Conservation (phyloP, 495 filamentous ascomycete genomes). For the Penicillium atrosanguineum region DNA sequence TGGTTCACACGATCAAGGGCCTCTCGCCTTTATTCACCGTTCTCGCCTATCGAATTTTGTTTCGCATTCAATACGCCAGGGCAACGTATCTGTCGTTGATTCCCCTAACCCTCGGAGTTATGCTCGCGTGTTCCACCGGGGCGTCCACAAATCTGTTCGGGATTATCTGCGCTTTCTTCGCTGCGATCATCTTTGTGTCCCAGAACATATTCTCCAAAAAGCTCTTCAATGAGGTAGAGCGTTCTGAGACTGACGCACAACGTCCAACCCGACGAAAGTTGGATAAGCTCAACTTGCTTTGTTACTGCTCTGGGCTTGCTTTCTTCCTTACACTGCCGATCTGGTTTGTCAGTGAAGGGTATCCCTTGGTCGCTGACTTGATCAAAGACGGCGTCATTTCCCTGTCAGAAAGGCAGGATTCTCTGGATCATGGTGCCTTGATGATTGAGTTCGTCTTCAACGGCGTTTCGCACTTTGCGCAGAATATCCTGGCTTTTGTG, state of each 20-base stretch:
- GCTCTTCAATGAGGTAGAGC: constrained; percentile 93
- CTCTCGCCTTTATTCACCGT: constrained; percentile 96
- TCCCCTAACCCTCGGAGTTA: constrained; percentile 87
- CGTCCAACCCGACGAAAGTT: constrained; percentile 64
- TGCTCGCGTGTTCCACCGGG: constrained; percentile 90
- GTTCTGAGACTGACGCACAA: constrained; percentile 68
- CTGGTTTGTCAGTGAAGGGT: constrained; percentile 89
- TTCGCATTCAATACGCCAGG: constrained; percentile 79
- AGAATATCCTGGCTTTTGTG: constrained; percentile 93
- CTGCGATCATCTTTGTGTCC: constrained; percentile 91
- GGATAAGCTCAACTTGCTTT: constrained; percentile 95
- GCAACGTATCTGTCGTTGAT: constrained; percentile 92
- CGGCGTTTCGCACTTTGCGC: constrained; percentile 92
- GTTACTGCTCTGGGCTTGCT: constrained; percentile 90
- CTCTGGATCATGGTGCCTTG: constrained; percentile 75
- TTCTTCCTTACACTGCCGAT: constrained; percentile 89
- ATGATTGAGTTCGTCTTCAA: constrained; percentile 91
- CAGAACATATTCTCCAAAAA: constrained; percentile 99
- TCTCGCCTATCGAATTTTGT: constrained; percentile 84
- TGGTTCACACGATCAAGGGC: constrained; percentile 99
- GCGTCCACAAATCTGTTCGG: constrained; percentile 85
- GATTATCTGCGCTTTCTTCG: constrained; percentile 79
- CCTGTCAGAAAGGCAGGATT: constrained; percentile 59
- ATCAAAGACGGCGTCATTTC: constrained; percentile 62
- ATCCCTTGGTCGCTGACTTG: constrained; percentile 55